phyloP scores from a whole-genome alignment of 2,329 filamentous ascomycete genomes.

The Sporothrix curviconia region DNA sequence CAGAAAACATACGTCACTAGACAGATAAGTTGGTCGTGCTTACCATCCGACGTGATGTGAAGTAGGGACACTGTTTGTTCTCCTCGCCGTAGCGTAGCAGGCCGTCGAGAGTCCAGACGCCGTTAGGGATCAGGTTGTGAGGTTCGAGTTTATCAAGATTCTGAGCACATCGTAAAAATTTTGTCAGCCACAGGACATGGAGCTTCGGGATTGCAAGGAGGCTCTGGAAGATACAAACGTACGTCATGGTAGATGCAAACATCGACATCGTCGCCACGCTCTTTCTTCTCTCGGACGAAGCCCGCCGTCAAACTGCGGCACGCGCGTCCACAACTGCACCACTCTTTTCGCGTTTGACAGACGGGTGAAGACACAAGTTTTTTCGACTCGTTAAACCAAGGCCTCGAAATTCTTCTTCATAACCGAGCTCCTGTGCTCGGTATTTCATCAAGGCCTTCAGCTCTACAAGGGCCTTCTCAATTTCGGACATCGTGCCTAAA shows the following conservation, averaged over 20 bases:
- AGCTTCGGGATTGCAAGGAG: no score
- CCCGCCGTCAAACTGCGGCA: constrained; percentile 93
- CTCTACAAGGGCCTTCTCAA: constrained; percentile 93
- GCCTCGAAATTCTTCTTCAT: constrained; percentile 86
- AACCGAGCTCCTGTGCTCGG: constrained; percentile 78
- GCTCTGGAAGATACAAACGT: constrained; percentile 21
- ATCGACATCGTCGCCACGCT: constrained; percentile 87
- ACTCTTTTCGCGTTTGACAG: constrained; percentile 93
- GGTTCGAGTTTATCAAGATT: constrained; percentile 93
- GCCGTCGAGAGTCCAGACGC: constrained; percentile 91
- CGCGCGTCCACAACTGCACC: constrained; percentile 90
- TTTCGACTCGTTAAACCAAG: constrained; percentile 92
- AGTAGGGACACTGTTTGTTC: constrained; percentile 96
- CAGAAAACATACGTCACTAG: not conserved
- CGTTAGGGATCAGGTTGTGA: constrained; percentile 88
- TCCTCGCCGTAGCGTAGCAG: constrained; percentile 86
- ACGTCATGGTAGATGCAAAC: constrained; percentile 94
- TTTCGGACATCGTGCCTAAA: constrained; percentile 93
- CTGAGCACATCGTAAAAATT: constrained; percentile 30
- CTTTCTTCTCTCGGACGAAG: constrained; percentile 97
- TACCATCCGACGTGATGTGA: constrained; percentile 90
- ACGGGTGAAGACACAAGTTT: constrained; percentile 92
- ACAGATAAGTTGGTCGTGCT: constrained; percentile 19
- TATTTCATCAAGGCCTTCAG: constrained; percentile 93
- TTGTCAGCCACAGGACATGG: not conserved